A percentile compares a stretch with the other conserved stretches of the same genome.
Conservation (phyloP, 2,329 filamentous ascomycete genomes). For the Cytospora paraplurivora region DNA sequence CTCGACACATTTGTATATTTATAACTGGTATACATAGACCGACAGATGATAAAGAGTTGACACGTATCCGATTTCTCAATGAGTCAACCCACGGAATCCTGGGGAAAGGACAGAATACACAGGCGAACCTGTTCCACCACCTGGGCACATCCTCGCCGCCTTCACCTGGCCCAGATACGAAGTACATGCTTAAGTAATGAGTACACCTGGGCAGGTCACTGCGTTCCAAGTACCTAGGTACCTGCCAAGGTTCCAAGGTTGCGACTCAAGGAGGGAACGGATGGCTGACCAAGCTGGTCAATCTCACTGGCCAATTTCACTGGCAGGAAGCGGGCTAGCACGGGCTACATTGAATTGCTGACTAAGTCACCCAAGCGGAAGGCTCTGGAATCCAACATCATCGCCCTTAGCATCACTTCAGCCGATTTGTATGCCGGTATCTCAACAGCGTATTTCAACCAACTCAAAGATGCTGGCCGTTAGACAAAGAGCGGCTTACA, state of each 20-base stretch:
- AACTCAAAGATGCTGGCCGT: conserved; percentile 41
- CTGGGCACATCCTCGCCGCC: conserved; percentile 5
- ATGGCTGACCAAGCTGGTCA: conserved; percentile 16
- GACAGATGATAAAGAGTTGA: background rate
- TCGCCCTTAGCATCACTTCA: conserved; percentile 2
- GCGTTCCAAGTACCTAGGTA: too few relatives aligned
- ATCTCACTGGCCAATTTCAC: conserved; percentile 4
- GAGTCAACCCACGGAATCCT: conserved; percentile 33
- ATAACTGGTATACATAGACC: background rate
- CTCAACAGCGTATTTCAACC: conserved; percentile 22
- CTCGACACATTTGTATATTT: background rate
- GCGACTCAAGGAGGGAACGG: conserved; percentile 7
- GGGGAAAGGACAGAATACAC: conserved; percentile 39
- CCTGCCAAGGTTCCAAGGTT: background rate
- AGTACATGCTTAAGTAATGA: background rate
- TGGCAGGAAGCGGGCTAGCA: conserved; percentile 2
- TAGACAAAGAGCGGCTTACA: conserved; percentile 40
- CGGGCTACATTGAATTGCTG: conserved; percentile 17
- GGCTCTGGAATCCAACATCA: conserved; percentile 19
- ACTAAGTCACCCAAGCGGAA: conserved; percentile 8
- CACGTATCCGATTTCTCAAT: conserved; percentile 26
- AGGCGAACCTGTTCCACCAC: conserved; percentile 28
- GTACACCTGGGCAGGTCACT: too few relatives aligned
- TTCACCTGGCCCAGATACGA: background rate
- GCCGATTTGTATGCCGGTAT: conserved; percentile 11